Conservation (phyloP, 2,329 filamentous ascomycete species). For the Teratosphaeria pseudoeucalypti region DNA sequence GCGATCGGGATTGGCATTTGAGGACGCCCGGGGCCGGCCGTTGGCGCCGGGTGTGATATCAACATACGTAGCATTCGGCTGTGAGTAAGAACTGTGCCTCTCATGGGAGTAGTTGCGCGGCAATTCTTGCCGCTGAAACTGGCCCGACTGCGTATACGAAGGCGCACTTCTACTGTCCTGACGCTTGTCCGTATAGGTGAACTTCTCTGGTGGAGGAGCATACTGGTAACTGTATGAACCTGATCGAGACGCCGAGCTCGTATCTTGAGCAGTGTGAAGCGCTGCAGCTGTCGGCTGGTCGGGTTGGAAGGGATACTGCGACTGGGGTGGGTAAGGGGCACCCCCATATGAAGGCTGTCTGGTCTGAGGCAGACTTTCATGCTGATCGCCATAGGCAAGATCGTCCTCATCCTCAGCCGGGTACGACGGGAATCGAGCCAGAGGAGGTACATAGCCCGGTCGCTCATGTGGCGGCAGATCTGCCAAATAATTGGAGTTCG, state of each 20-base stretch:
- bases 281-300: slow-evolving; percentile 9
- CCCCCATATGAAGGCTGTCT: slow-evolving; percentile 9
- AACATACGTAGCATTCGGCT: slow-evolving; percentile 23
- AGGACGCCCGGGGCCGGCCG: slow-evolving; percentile 4
- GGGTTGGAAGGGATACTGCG: slow-evolving; percentile 7
- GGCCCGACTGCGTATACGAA: slow-evolving; percentile 10
- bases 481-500: slow-evolving; percentile 33
- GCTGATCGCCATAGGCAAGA: slow-evolving; percentile 20
- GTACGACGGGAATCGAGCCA: slow-evolving; percentile 9
- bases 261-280: slow-evolving; percentile 11
- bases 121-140: slow-evolving; percentile 1
- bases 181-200: slow-evolving; percentile 34
- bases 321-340: slow-evolving; percentile 3
- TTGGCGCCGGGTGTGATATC: slow-evolving; percentile 31
- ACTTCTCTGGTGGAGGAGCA: slow-evolving; percentile 29
- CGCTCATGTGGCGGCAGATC: slow-evolving; percentile 36
- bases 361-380: background rate
- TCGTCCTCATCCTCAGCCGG: slow-evolving; percentile 17
- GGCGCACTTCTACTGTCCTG: slow-evolving; percentile 4
- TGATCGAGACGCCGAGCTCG: slow-evolving; percentile 13
- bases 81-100: slow-evolving; percentile 11
- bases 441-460: slow-evolving; percentile 24
- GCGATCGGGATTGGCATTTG: slow-evolving; percentile 9
- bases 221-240: slow-evolving; percentile 24
- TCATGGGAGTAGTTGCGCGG: slow-evolving; percentile 9